These are phyloP conservation scores for Candida broadrunensis DNA, from an alignment of 805 yeast genomes.

Conservation along the genomic window DNA sequence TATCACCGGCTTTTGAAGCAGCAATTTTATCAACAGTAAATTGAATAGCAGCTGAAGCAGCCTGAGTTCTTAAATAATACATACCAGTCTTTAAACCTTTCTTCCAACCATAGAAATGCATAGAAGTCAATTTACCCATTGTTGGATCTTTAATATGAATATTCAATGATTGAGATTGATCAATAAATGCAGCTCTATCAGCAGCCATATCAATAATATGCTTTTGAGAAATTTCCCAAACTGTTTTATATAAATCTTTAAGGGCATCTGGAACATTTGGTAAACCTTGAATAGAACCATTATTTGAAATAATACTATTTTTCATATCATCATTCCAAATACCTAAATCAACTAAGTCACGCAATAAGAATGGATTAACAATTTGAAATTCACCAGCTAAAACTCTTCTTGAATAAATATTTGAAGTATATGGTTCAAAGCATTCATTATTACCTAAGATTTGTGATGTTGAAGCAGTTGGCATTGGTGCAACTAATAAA, in stretches of 20 bases:
- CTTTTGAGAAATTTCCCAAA: slow-evolving; percentile 62
- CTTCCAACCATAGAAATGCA: slow-evolving; percentile 99
- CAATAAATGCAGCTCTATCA: slow-evolving; percentile 76
- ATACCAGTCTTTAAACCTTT: slow-evolving; percentile 98
- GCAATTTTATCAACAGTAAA: slow-evolving; percentile 55
- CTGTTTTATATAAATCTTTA: slow-evolving; percentile 55
- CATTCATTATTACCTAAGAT: slow-evolving; percentile 61
- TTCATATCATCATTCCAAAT: slow-evolving; percentile 58
- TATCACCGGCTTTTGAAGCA: slow-evolving; percentile 34
- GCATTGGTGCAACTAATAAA: slow-evolving; percentile 62
- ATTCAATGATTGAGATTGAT: slow-evolving; percentile 92
- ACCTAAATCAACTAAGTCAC: slow-evolving; percentile 57
- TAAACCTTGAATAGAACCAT: slow-evolving; percentile 56
- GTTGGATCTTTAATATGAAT: slow-evolving; percentile 87
- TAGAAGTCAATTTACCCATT: slow-evolving; percentile 92
- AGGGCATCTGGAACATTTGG: slow-evolving; percentile 54
- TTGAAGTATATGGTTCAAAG: slow-evolving; percentile 62
- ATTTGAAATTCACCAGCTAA: slow-evolving; percentile 64
- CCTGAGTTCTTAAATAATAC: slow-evolving; percentile 96
- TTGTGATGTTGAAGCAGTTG: slow-evolving; percentile 66
- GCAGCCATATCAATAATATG: slow-evolving; percentile 63
- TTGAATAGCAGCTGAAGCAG: slow-evolving; percentile 96
- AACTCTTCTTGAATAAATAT: slow-evolving; percentile 61
- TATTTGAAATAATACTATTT: slow-evolving; percentile 52
- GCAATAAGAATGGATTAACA: slow-evolving; percentile 56